Base-by-base conservation (phyloP, 371 early-diverging fungal genomes). In the Syncephalis plumigaleata region DNA sequence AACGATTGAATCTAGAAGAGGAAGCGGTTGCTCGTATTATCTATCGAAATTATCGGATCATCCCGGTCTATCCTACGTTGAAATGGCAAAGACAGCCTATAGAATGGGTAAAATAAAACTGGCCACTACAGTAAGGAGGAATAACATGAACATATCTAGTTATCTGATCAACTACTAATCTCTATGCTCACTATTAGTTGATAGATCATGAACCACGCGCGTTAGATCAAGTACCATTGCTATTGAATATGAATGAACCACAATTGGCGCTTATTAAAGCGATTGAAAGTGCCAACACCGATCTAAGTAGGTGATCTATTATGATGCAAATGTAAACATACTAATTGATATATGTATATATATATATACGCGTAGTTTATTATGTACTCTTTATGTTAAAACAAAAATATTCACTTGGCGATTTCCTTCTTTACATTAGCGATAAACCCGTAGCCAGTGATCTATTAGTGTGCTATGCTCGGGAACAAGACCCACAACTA, bases 171-270 rank as follows among this genome's bases (percentile, higher is more conserved):
- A n/a, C n/a, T n/a, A n/a, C n/a, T n/a, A n/a, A n/a, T n/a, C n/a
- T n/a, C n/a, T n/a, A n/a, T n/a, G n/a, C n/a, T n/a, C n/a, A n/a
- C n/a, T n/a, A n/a, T n/a, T n/a, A n/a, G n/a, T n/a, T n/a, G n/a
- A 64, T 97, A 47, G 87, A 93, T 48, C 81, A 83, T 57, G 98
- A 97, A 56, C 86, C 93, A n/a, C 75, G 84, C 11, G 86, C 93
- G 0, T 81, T 84, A 1, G 82, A 84, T 63, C 93, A 95, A 56
- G 93, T 97, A 1, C 96, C 94, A 15, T 56, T 95, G 39, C 64
- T 97, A 18, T 71, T 95, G 43, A 81, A 85, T 27, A 92, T 97
- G 92, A 68, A 84, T 50, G 79, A 89, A 55, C 89, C 93, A 44
- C 81, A 81, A 36, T 59, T 79, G 1, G 92, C 96, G 0, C 68